A percentile compares a stretch with the other conserved stretches of the same genome.
Conservation (phyloP, 345 rosid species). For the Reutealis trisperma region DNA sequence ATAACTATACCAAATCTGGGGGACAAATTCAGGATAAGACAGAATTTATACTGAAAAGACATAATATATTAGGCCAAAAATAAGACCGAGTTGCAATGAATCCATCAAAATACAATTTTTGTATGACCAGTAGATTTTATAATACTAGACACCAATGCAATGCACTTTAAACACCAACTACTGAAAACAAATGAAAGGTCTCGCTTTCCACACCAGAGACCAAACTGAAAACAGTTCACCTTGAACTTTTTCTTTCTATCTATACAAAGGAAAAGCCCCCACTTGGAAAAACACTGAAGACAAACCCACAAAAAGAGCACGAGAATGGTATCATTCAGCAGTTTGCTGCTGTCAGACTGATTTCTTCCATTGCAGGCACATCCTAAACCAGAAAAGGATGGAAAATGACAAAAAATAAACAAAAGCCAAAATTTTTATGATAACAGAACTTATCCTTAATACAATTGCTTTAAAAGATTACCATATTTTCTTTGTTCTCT, state of each 20-base stretch:
- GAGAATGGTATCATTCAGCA: slow-evolving; percentile 11
- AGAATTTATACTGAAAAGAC: neutral
- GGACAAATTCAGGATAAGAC: too few species aligned
- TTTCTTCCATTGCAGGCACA: slow-evolving; percentile 31
- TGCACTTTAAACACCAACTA: neutral
- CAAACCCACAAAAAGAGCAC: slow-evolving; percentile 19
- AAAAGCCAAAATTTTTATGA: too few species aligned
- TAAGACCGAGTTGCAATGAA: neutral
- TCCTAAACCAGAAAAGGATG: slow-evolving; percentile 28
- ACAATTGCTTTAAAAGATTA: slow-evolving; percentile 20
- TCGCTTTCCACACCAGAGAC: slow-evolving; percentile 4
- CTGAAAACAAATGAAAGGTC: neutral
- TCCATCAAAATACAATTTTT: slow-evolving; percentile 21
- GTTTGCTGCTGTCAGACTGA: slow-evolving; percentile 18
- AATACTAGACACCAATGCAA: slow-evolving; percentile 10
- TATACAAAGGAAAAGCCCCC: slow-evolving; percentile 43
- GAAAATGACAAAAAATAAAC: neutral
- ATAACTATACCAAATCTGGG: too few species aligned
- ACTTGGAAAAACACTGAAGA: slow-evolving; percentile 21
- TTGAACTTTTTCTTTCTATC: slow-evolving; percentile 30
- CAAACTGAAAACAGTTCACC: neutral
- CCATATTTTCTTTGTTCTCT: slow-evolving; percentile 89
- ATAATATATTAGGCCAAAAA: neutral
- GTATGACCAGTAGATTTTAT: slow-evolving; percentile 9
- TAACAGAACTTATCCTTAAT: neutral